Evolutionary conservation across 306 rosid genomes (phyloP).

Genomic region (Herpetospermum pedunculosum): DNA sequence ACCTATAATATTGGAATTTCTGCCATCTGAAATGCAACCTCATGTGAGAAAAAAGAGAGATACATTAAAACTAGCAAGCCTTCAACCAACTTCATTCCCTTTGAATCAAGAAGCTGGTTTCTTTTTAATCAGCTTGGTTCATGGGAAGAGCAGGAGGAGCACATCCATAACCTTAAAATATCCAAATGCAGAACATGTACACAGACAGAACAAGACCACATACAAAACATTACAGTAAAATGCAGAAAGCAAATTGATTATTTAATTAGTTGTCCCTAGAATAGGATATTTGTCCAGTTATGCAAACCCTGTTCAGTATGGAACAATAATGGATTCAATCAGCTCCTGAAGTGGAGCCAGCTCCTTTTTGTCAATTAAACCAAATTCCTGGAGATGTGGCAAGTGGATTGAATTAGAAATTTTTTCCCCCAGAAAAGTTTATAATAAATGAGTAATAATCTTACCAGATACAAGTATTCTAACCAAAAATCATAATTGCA

Average conservation of each 20-base stretch:
- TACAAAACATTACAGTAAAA: neutral
- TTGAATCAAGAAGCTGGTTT: slow-evolving; percentile 9
- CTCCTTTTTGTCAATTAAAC: slow-evolving; percentile 91
- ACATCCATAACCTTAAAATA: neutral
- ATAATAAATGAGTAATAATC: neutral
- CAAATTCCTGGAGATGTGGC: slow-evolving; percentile 67
- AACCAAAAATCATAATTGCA: neutral
- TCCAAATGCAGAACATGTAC: neutral
- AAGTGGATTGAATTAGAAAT: neutral
- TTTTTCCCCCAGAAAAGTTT: neutral
- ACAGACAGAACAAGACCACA: slow-evolving; percentile 1
- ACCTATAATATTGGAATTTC: neutral
- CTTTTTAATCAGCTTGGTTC: neutral
- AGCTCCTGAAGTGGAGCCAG: slow-evolving; percentile 99
- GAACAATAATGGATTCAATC: slow-evolving; percentile 78
- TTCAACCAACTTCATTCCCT: slow-evolving; percentile 8
- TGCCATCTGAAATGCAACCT: neutral
- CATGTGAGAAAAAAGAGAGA: neutral
- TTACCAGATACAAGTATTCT: neutral
- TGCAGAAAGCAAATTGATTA: slow-evolving; percentile 1
- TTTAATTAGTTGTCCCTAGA: slow-evolving; percentile 2
- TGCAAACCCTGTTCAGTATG: slow-evolving; percentile 37
- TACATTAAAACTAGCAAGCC: slow-evolving; percentile 5
- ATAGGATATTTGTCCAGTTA: neutral
- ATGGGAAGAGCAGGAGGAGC: slow-evolving; percentile 1